A percentile compares a stretch with the other conserved stretches of the same genome.
Evolutionary conservation across 129 eudicot genomes (phyloP).

Genomic region (Chrysanthemum seticuspe): DNA sequence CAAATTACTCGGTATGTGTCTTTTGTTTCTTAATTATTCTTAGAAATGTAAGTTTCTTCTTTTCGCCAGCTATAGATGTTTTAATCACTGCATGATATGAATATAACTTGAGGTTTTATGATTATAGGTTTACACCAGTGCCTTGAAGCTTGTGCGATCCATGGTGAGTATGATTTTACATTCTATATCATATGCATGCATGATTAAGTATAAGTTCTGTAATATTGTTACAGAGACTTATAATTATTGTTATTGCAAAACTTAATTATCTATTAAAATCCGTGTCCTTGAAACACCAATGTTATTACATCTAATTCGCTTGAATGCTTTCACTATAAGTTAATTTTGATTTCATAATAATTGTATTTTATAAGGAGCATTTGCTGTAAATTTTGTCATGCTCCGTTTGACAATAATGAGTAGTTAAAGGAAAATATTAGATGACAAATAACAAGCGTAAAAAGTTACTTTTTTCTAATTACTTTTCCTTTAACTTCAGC

Average conservation of each 20-base stretch:
- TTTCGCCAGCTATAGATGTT: background rate
- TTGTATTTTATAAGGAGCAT: too few species aligned
- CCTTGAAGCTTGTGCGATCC: conserved; percentile 87
- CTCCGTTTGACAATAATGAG: too few species aligned
- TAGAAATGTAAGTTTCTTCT: background rate
- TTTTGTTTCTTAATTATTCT: background rate
- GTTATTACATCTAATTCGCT: background rate
- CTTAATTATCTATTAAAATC: background rate
- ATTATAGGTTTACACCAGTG: conserved; percentile 89
- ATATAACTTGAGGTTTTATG: conserved; percentile 18
- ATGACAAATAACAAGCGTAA: too few species aligned
- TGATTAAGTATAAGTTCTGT: conserved; percentile 3
- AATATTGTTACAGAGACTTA: too few species aligned
- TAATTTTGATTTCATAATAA: background rate
- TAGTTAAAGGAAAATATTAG: too few species aligned
- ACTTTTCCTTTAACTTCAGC: background rate
- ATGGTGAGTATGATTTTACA: conserved; percentile 31
- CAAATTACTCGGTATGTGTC: conserved; percentile 70
- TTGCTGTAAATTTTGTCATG: too few species aligned
- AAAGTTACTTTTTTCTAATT: too few species aligned
- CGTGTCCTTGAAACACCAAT: background rate
- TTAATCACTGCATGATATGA: background rate
- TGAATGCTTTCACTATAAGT: background rate
- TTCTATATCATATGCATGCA: conserved; percentile 11
- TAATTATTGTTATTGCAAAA: background rate